Conservation (phyloP, 1,139 yeast genomes). For the Nakaseomyces kungkrabaensis region DNA sequence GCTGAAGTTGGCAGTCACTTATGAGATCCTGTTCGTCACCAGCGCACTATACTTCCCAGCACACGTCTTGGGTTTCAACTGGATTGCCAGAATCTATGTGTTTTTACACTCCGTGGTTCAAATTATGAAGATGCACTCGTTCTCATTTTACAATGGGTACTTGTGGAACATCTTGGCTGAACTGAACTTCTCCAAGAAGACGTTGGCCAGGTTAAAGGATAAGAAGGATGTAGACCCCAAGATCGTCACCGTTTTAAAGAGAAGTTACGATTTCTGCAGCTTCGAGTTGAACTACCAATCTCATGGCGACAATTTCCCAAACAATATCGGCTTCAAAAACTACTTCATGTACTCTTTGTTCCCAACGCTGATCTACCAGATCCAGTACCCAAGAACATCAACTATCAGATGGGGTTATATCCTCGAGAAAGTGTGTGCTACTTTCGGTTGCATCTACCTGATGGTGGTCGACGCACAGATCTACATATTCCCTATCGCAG, state of each 20-base stretch:
- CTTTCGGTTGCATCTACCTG: constrained; percentile 68
- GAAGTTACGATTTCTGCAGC: constrained; percentile 50
- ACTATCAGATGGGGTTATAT: constrained; percentile 58
- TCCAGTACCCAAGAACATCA: constrained; percentile 64
- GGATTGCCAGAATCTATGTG: constrained; percentile 81
- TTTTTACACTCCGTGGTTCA: constrained; percentile 72
- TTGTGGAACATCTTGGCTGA: constrained; percentile 60
- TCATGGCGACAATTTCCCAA: constrained; percentile 42
- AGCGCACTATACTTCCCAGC: constrained; percentile 43
- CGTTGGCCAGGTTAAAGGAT: constrained; percentile 20
- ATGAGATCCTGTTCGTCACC: constrained; percentile 41
- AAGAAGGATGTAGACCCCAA: constrained; percentile 13
- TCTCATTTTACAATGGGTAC: constrained; percentile 79
- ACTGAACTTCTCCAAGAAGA: constrained; percentile 37
- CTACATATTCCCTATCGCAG: constrained; percentile 58
- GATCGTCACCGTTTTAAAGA: constrained; percentile 30
- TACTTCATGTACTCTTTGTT: constrained; percentile 68
- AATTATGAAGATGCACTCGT: constrained; percentile 88
- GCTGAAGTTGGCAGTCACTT: constrained; percentile 45
- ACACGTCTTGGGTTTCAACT: constrained; percentile 43
- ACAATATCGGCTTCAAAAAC: constrained; percentile 49
- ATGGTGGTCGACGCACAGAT: constrained; percentile 74
- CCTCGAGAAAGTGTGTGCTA: constrained; percentile 53
- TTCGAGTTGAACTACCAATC: constrained; percentile 48
- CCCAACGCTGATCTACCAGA: constrained; percentile 71